Evolutionary conservation across 345 rosid species (phyloP), one percentile per base, ranked within the genome.

Genomic region (Psidium guajava): DNA sequence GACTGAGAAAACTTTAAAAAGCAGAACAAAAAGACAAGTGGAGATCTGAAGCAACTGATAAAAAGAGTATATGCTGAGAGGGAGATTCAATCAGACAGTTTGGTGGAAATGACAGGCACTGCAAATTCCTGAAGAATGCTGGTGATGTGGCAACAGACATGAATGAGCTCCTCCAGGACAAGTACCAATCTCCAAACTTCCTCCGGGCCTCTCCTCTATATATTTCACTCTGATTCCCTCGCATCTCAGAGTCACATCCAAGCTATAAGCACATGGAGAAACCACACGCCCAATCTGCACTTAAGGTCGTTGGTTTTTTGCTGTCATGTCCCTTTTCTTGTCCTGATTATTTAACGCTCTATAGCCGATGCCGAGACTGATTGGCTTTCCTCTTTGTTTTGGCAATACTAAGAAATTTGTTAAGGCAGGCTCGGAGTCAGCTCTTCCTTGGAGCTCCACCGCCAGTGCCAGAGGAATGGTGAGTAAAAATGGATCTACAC

Each of bases 1-100:
- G 47, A 69, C 77, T 18, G 8, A 16, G 44, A 32, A 69, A 69
- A 32, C 42, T 69, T 2, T 16, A 69, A 69, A 69, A 32, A 36
- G 13, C 47, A 69, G 47, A 32, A 61, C 28, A 32, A 61, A 61
- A 61, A 18, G 77, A 69, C 86, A 82, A 75, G 91, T 83, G 88
- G 93, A 89, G 87, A 90, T 25, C 81, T 88, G 91, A 90, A 88
- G 91, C 89, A 90, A 92, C 87, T 84, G 58, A 58, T 87, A 81
- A 69, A 82, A 84, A 87, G 88, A 89, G 85, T 54, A 80, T 52
- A 82, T 24, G 85, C 87, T 90, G 94, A 94, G 94, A 91, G 90
- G 90, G 97, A 92, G 93, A 86, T 94, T 87, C 91, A 92, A 92
- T 91, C 98, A 90, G 96, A 92, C 91, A 92, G 98, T 92, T 95